Conservation (phyloP, 108 stramenopile genomes). For the Skeletonema grethae region DNA sequence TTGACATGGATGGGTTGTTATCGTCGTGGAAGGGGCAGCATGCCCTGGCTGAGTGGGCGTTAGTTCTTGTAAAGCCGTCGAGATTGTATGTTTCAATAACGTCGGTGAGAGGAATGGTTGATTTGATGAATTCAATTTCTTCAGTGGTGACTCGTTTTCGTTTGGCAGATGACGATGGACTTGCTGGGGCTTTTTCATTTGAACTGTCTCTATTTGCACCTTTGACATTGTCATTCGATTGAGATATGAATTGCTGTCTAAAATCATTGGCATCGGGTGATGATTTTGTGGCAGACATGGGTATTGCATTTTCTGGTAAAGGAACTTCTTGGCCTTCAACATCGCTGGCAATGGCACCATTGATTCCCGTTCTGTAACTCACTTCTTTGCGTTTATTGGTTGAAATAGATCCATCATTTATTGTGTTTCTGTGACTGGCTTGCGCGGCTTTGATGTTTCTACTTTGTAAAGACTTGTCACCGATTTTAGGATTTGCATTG, state of each 20-base stretch:
- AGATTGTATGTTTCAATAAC: slow-evolving; percentile 72
- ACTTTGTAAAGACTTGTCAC: neutral
- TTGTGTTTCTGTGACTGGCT: neutral
- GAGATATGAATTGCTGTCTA: neutral
- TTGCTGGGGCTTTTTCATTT: neutral
- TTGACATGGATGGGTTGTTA: slow-evolving; percentile 78
- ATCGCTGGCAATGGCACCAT: neutral
- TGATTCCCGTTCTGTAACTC: neutral
- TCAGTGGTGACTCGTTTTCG: slow-evolving; percentile 33
- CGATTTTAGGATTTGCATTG: neutral
- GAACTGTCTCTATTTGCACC: neutral
- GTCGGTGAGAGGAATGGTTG: slow-evolving; percentile 53
- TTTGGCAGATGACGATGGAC: neutral
- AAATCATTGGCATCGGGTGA: neutral
- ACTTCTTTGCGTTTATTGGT: neutral
- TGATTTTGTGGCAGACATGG: neutral
- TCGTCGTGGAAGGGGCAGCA: slow-evolving; percentile 96
- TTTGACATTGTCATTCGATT: neutral
- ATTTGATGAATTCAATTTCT: slow-evolving; percentile 58
- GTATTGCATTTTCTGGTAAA: neutral
- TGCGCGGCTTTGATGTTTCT: neutral
- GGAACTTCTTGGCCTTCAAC: neutral
- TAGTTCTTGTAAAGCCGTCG: slow-evolving; percentile 52
- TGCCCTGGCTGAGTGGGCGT: slow-evolving; percentile 55
- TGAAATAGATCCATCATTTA: neutral